Conservation (phyloP, 306 rosid genomes). For the Lupinus albus region DNA sequence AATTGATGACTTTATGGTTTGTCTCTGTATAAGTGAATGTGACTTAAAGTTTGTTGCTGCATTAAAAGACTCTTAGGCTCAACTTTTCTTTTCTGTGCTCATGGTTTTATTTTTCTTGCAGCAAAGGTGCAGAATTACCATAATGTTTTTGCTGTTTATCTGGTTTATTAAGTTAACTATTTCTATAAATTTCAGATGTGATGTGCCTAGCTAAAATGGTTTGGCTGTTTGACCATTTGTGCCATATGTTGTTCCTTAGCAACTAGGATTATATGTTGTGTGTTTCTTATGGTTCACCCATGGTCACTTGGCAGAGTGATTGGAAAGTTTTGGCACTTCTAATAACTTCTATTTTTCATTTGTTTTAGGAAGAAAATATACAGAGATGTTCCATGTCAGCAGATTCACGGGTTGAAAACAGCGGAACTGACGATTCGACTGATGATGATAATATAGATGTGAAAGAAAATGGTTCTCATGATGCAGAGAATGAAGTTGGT, state of each 20-base stretch:
- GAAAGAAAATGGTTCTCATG: conserved; percentile 93
- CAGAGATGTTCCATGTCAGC: conserved; percentile 96
- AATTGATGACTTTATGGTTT: conserved; percentile 32
- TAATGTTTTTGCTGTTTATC: not conserved
- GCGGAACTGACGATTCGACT: conserved; percentile 86
- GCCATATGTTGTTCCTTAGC: not conserved
- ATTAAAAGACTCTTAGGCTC: conserved; percentile 6
- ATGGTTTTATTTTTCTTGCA: not conserved
- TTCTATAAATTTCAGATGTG: conserved; percentile 9
- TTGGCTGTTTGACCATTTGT: conserved; percentile 17
- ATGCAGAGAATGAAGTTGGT: conserved; percentile 90
- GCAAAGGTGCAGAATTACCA: not conserved
- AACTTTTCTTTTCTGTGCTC: not conserved
- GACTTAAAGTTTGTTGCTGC: conserved; percentile 18
- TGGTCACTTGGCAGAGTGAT: conserved; percentile 2
- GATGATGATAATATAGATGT: conserved; percentile 76
- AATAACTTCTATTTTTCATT: not conserved
- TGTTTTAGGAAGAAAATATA: conserved; percentile 84
- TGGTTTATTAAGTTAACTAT: conserved; percentile 1
- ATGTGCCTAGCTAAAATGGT: not conserved
- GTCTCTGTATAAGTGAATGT: conserved; percentile 27
- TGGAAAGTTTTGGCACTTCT: not conserved
- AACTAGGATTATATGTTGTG: not conserved
- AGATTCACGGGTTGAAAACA: conserved; percentile 88
- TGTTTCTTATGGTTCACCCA: not conserved